These are phyloP conservation scores for Pseudogymnoascus sp. DNA, from an alignment of 2,329 filamentous ascomycete genomes.

Conservation along the genomic window DNA sequence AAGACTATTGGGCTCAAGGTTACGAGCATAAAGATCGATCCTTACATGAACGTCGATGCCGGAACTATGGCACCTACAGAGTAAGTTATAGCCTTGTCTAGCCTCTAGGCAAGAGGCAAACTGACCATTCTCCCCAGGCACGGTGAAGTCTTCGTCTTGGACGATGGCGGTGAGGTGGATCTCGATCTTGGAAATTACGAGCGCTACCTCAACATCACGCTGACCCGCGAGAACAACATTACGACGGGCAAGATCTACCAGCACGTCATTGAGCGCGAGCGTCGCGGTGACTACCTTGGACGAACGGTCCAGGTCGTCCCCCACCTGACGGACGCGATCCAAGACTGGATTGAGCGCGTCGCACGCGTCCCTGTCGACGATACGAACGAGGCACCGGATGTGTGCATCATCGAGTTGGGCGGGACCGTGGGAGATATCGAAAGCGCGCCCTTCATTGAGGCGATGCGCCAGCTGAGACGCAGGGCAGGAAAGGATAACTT, in stretches of 20 bases:
- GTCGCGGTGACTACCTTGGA: constrained; percentile 71
- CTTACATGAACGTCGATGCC: constrained; percentile 71
- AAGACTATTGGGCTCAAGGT: constrained; percentile 75
- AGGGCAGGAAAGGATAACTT: constrained; percentile 72
- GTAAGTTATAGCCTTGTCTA: constrained; percentile 35
- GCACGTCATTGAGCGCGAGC: constrained; percentile 69
- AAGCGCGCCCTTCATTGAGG: constrained; percentile 80
- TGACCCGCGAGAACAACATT: constrained; percentile 87
- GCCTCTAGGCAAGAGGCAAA: constrained; percentile 15
- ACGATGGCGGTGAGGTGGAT: constrained; percentile 72
- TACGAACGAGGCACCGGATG: constrained; percentile 73
- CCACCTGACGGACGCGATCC: constrained; percentile 84
- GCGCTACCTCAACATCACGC: constrained; percentile 72
- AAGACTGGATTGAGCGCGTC: constrained; percentile 86
- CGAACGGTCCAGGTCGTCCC: constrained; percentile 87
- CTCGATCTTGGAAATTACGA: constrained; percentile 72
- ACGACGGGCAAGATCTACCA: constrained; percentile 96
- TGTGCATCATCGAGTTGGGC: constrained; percentile 72
- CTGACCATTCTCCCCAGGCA: constrained; percentile 44
- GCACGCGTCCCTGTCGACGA: constrained; percentile 81
- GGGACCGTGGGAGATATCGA: constrained; percentile 72
- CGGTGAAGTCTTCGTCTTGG: constrained; percentile 82
- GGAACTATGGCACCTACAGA: constrained; percentile 63
- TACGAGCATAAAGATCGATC: constrained; percentile 62
- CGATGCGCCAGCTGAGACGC: constrained; percentile 69